phyloP scores from a whole-genome alignment of 2,329 filamentous ascomycete species.

The Epichloe glyceriae region DNA sequence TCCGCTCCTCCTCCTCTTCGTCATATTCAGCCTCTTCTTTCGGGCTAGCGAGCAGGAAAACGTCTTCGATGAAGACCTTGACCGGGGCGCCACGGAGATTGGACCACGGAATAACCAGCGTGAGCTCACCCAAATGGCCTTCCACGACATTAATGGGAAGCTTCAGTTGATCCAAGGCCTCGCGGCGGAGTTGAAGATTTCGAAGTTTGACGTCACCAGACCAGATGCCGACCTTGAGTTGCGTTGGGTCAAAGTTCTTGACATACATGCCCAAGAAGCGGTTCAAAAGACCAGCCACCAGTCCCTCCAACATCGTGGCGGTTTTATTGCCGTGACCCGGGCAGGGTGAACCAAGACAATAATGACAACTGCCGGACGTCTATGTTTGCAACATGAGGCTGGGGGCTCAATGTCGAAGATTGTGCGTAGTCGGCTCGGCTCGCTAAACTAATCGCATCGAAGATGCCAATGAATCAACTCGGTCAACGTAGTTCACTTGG shows the following conservation, averaged over 20 bases:
- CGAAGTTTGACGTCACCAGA: conserved; percentile 93
- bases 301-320: conserved; percentile 81
- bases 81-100: conserved; percentile 91
- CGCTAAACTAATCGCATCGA: background rate
- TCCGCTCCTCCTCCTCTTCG: conserved; percentile 77
- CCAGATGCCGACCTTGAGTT: conserved; percentile 98
- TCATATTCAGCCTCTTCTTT: conserved; percentile 93
- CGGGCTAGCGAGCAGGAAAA: conserved; percentile 86
- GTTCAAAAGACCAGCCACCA: conserved; percentile 95
- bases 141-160: conserved; percentile 94
- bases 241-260: conserved; percentile 96
- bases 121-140: conserved; percentile 85
- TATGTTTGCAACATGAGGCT: conserved; percentile 11
- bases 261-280: conserved; percentile 99
- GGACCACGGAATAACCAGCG: conserved; percentile 91
- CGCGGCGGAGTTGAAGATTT: conserved; percentile 81
- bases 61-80: conserved; percentile 90
- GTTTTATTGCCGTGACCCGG: conserved; percentile 56
- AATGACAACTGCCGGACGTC: conserved; percentile 2
- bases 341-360: conserved; percentile 34
- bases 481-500: background rate
- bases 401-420: background rate
- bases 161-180: conserved; percentile 93
- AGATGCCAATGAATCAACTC: background rate
- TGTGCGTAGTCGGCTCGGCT: background rate